Percentiles rank a stretch among this genome's conserved stretches.
These are phyloP conservation scores for Primulina huaijiensis DNA, from an alignment of 257 asterid genomes.

Conservation along the genomic window DNA sequence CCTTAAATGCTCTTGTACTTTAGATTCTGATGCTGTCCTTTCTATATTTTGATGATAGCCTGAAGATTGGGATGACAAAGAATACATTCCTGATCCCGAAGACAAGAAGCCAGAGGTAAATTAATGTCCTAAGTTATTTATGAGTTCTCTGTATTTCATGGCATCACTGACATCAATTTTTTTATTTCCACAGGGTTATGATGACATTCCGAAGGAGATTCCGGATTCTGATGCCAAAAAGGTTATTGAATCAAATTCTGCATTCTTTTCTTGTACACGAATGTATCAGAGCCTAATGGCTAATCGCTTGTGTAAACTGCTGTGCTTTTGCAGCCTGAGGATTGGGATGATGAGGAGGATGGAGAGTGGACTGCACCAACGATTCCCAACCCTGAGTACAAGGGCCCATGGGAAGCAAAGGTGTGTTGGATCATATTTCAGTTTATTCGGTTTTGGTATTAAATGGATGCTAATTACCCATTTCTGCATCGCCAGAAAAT, in stretches of 20 bases:
- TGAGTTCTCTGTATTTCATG: background rate
- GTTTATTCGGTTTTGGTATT: conserved; percentile 8
- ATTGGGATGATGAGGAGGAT: conserved; percentile 98
- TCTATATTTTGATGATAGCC: conserved; percentile 55
- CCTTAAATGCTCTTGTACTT: background rate
- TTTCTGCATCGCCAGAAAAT: conserved; percentile 47
- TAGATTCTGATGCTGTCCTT: background rate
- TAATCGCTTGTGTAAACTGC: background rate
- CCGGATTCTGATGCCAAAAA: conserved; percentile 89
- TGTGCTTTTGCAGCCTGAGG: conserved; percentile 71
- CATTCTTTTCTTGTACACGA: background rate
- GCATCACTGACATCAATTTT: background rate
- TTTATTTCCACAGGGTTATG: conserved; percentile 63
- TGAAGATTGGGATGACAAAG: conserved; percentile 98
- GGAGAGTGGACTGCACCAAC: conserved; percentile 97
- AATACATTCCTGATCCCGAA: conserved; percentile 86
- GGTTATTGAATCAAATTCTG: conserved; percentile 35
- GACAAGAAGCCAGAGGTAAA: conserved; percentile 94
- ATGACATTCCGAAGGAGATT: conserved; percentile 87
- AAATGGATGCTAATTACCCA: background rate
- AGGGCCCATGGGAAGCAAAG: conserved; percentile 87
- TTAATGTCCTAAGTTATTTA: background rate
- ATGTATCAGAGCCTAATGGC: background rate
- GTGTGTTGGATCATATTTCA: conserved; percentile 33
- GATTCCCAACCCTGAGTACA: conserved; percentile 88